Evolutionary conservation across 805 yeast genomes (phyloP).

Genomic region (Zygoascus biomembranicola): DNA sequence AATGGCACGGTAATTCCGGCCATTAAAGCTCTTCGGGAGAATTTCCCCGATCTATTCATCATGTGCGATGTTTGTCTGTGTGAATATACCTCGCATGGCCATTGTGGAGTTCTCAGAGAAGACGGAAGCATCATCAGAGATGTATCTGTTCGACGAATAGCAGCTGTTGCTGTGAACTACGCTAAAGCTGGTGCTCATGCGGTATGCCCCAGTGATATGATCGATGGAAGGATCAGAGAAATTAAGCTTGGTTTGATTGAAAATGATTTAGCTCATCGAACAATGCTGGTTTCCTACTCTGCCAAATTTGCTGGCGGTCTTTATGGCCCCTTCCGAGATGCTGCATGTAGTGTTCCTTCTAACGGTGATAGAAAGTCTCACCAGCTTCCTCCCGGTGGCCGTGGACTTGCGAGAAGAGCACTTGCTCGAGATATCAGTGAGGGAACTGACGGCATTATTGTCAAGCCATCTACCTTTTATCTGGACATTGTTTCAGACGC

Average conservation of each 20-base stretch:
- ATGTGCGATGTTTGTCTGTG: slow-evolving; percentile 95
- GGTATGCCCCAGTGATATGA: slow-evolving; percentile 97
- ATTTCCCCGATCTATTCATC: slow-evolving; percentile 77
- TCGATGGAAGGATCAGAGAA: slow-evolving; percentile 87
- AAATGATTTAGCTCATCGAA: slow-evolving; percentile 76
- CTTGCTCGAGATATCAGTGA: slow-evolving; percentile 75
- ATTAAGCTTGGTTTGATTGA: slow-evolving; percentile 79
- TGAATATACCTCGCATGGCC: slow-evolving; percentile 97
- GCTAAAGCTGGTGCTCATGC: slow-evolving; percentile 94
- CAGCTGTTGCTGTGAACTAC: slow-evolving; percentile 90
- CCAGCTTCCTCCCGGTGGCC: slow-evolving; percentile 88
- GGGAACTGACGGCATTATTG: slow-evolving; percentile 93
- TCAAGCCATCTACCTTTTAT: slow-evolving; percentile 94
- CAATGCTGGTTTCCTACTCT: slow-evolving; percentile 85
- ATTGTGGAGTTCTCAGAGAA: slow-evolving; percentile 83
- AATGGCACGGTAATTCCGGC: slow-evolving; percentile 88
- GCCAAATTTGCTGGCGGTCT: slow-evolving; percentile 88
- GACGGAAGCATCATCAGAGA: slow-evolving; percentile 81
- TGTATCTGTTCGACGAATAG: slow-evolving; percentile 68
- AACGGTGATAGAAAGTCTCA: slow-evolving; percentile 88
- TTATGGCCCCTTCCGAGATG: slow-evolving; percentile 97
- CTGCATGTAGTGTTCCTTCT: slow-evolving; percentile 87
- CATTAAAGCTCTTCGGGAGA: slow-evolving; percentile 50
- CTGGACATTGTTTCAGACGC: slow-evolving; percentile 89
- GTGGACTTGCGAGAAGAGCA: slow-evolving; percentile 92